Evolutionary conservation across 257 asterid species (phyloP).

Genomic region (Penstemon barbatus): DNA sequence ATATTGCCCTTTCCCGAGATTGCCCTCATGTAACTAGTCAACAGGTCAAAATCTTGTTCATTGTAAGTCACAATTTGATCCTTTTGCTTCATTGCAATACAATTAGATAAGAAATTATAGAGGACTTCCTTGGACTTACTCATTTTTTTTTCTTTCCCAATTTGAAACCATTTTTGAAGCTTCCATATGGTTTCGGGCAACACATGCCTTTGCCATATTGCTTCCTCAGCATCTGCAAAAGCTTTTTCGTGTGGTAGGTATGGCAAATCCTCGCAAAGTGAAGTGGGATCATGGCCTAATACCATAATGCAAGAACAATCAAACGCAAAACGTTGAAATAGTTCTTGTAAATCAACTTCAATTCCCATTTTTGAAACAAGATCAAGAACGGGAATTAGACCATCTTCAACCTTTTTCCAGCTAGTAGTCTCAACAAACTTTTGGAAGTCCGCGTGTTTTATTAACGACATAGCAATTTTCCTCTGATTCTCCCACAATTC

Average conservation of each 20-base stretch:
- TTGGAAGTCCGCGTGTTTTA: conserved; percentile 27
- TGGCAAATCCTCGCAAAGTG: conserved; percentile 36
- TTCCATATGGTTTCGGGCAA: conserved; percentile 38
- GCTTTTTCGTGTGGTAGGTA: conserved; percentile 40
- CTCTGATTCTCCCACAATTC: conserved; percentile 51
- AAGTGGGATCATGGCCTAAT: conserved; percentile 37
- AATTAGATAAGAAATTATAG: not conserved
- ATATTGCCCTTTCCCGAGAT: conserved; percentile 5
- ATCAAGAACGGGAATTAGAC: conserved; percentile 41
- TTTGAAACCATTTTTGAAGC: conserved; percentile 28
- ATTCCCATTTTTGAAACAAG: conserved; percentile 1
- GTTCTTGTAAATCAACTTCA: conserved; percentile 44
- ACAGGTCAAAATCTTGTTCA: conserved; percentile 7
- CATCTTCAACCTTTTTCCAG: conserved; percentile 40
- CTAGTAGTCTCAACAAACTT: conserved; percentile 14
- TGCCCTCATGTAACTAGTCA: conserved; percentile 23
- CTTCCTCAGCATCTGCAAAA: conserved; percentile 27
- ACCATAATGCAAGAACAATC: conserved; percentile 32
- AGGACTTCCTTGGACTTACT: conserved; percentile 7
- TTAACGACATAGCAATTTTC: conserved; percentile 24
- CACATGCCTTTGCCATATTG: conserved; percentile 36
- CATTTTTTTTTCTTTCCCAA: conserved; percentile 36
- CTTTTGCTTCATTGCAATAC: conserved; percentile 18
- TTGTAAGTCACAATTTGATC: not conserved
- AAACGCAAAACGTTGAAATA: conserved; percentile 42